Evolutionary conservation across 352 stramenopile species (phyloP).

Genomic region (Thalassiosira sp.): DNA sequence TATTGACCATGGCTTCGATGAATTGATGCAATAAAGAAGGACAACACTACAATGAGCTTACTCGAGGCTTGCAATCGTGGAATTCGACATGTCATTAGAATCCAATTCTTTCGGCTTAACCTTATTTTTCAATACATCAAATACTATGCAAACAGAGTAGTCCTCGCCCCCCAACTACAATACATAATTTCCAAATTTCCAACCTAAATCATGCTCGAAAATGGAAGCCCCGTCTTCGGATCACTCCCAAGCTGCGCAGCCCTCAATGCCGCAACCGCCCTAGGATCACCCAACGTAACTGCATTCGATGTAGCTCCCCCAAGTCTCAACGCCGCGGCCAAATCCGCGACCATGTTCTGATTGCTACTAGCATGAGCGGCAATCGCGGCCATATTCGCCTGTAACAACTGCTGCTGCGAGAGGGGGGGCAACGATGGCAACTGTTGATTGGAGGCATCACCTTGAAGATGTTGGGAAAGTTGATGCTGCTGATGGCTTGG

Average conservation of each 20-base stretch:
- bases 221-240: not conserved
- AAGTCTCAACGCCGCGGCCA: not conserved
- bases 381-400: not conserved
- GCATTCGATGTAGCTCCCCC: not conserved
- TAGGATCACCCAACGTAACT: not conserved
- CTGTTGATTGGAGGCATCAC: not conserved
- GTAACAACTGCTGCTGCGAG: constrained; percentile 4
- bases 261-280: not conserved
- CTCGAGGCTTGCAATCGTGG: no score
- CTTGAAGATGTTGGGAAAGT: no score
- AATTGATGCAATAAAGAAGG: no score
- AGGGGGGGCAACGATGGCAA: constrained; percentile 7
- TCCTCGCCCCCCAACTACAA: not conserved
- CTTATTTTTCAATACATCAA: no score
- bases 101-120: no score
- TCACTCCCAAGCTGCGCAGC: not conserved
- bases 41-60: no score
- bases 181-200: no score
- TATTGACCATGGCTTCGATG: constrained; percentile 63
- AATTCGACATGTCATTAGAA: no score
- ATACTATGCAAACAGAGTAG: no score
- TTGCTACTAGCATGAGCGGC: not conserved
- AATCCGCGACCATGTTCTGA: not conserved
- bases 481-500: no score
- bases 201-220: not conserved